These are phyloP conservation scores for Cladophialophora bantiana DNA, from an alignment of 2,329 filamentous ascomycete genomes.

Conservation along the genomic window DNA sequence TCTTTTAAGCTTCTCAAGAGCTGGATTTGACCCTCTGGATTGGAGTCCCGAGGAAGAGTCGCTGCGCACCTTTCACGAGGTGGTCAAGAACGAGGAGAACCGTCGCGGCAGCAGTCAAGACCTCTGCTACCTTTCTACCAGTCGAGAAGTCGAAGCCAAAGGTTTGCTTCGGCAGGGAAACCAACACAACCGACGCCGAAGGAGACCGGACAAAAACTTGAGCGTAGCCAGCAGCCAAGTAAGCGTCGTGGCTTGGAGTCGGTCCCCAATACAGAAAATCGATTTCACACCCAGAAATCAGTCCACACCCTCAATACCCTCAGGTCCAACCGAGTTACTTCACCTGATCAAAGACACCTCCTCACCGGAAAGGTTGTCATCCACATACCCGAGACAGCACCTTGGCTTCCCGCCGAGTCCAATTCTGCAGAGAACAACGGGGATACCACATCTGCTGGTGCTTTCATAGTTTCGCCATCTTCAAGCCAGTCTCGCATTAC, in stretches of 20 bases:
- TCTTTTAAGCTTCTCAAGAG: not conserved
- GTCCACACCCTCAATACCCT: no score
- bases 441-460: not conserved
- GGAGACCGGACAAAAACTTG: no score
- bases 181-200: no score
- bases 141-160: not conserved
- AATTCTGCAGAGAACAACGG: not conserved
- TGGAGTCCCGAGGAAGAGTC: slow-evolving; percentile 27
- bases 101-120: slow-evolving; percentile 3
- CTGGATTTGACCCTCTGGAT: slow-evolving; percentile 22
- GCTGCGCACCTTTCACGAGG: not conserved
- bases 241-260: no score
- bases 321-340: not conserved
- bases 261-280: no score
- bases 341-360: not conserved
- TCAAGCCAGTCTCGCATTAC: not conserved
- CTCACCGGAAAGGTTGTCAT: slow-evolving; percentile 30
- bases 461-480: slow-evolving; percentile 2
- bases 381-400: slow-evolving; percentile 2
- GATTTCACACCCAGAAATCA: no score
- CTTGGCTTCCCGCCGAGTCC: slow-evolving; percentile 1
- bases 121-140: not conserved
- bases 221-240: no score
- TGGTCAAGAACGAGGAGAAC: slow-evolving; percentile 13
- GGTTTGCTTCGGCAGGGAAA: no score